Evolutionary conservation across 139 green algal genomes (phyloP).

Genomic region (Ettlia oleoabundans): DNA sequence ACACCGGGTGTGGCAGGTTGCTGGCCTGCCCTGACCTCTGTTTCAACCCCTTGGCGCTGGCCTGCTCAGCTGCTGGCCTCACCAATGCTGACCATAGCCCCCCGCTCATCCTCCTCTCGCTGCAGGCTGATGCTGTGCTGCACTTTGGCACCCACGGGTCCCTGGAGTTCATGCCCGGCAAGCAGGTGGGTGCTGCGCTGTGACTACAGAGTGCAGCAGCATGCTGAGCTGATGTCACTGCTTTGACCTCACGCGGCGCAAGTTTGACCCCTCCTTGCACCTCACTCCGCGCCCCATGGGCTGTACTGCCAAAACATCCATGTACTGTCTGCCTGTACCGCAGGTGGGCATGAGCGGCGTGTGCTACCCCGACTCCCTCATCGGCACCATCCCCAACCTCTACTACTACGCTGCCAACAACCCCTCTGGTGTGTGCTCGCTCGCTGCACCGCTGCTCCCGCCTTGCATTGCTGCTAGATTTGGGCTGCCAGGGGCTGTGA

Average conservation of each 20-base stretch:
- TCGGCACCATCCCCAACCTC: slow-evolving; percentile 97
- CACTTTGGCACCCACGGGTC: slow-evolving; percentile 99
- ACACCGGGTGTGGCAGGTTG: no score
- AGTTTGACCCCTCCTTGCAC: no score
- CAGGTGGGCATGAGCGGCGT: slow-evolving; percentile 96
- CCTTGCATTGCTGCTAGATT: not conserved
- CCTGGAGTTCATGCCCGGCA: slow-evolving; percentile 99
- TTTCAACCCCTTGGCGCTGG: not conserved
- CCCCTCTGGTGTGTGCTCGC: slow-evolving; percentile 67
- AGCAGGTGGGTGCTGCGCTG: slow-evolving; percentile 66
- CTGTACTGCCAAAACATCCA: no score
- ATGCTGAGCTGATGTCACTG: no score
- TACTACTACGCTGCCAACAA: slow-evolving; percentile 99
- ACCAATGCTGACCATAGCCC: not conserved
- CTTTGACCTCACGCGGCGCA: no score
- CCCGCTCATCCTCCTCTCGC: not conserved
- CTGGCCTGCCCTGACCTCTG: no score
- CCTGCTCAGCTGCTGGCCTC: not conserved
- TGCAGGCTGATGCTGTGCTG: slow-evolving; percentile 90
- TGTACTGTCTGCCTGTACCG: no score
- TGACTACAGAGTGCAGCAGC: no score
- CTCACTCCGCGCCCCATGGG: no score
- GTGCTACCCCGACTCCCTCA: slow-evolving; percentile 98
- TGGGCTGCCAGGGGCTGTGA: no score
- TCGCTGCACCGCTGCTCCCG: not conserved